phyloP scores from a whole-genome alignment of 805 yeast genomes.

The Candida saitoana region DNA sequence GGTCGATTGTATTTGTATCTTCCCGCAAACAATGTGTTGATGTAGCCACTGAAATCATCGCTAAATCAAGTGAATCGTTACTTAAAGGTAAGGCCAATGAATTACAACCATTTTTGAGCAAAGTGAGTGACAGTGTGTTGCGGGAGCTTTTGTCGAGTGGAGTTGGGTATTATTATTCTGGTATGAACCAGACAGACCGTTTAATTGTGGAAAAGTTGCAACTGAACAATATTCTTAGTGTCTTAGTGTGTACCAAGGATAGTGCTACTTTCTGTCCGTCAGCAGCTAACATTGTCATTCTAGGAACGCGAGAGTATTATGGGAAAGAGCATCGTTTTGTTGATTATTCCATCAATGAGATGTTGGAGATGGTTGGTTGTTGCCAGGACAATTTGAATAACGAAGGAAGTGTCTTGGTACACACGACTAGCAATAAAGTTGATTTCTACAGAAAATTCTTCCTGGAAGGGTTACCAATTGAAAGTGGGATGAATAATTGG shows the following conservation, averaged over 20 bases:
- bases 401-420: constrained; percentile 42
- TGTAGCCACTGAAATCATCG: constrained; percentile 33
- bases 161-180: constrained; percentile 57
- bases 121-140: constrained; percentile 46
- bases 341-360: constrained; percentile 62
- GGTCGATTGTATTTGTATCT: constrained; percentile 55
- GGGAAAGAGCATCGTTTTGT: constrained; percentile 68
- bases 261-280: constrained; percentile 47
- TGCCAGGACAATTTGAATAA: constrained; percentile 31
- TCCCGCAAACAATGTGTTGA: constrained; percentile 52
- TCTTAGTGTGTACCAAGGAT: constrained; percentile 62
- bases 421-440: constrained; percentile 51
- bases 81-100: constrained; percentile 36
- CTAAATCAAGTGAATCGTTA: constrained; percentile 26
- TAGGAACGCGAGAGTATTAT: constrained; percentile 70
- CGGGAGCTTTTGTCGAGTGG: constrained; percentile 49
- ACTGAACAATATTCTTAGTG: constrained; percentile 45
- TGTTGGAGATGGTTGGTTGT: constrained; percentile 61
- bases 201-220: constrained; percentile 52
- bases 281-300: constrained; percentile 54
- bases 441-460: constrained; percentile 70
- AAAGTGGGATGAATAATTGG: constrained; percentile 59
- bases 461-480: constrained; percentile 74
- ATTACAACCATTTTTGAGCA: constrained; percentile 37
- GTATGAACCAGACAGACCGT: constrained; percentile 55